Base-by-base conservation (phyloP, 2,329 filamentous ascomycete species). In the Fusarium caatingaense region DNA sequence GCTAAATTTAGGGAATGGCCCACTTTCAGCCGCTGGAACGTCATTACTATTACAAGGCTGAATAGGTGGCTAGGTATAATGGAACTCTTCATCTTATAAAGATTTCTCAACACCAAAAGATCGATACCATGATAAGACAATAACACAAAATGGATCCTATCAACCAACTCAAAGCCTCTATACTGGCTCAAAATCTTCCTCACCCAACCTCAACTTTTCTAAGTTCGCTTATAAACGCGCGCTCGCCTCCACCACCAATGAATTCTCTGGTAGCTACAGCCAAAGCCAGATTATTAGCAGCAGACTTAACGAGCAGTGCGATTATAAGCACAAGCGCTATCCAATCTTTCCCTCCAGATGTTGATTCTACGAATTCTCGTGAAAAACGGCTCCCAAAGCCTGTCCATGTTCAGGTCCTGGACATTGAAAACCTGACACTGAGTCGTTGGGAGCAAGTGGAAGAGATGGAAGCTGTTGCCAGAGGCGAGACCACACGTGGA, bases 401-500 rank as follows among this genome's bases (percentile, higher is more conserved):
- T 32, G 84, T 95, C 1, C 84, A 91, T 5, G 91, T 96, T 2
- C 96, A 98, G 79, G 88, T 98, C 1, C 82, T 97, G 3, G 94
- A 97, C 73, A 85, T 98, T 10, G 91, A 97, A 76, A 94, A 98
- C 76, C 86, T 98, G 21, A 87, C 90, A 4, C 86, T 87, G 55
- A 93, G 91, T 73, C 87, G 92, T 54, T 97, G 94, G 93, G 91
- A 93, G 69, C 93, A 98, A 79, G 87, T 97, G 32, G 93, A 98
- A 78, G 89, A 90, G 34, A 88, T 96, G 9, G 92, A 95, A 78
- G 87, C 89, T 45, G 83, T 89, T 46, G 89, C 91, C 74, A 86
- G 92, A 15, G 93, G 93, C 1, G 92, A 95, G 80, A 87, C 84
- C 69, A 93, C 87, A 1, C 87, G 89, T 42, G 96, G 96, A 0